Percentiles rank a stretch among this genome's conserved stretches.
Evolutionary conservation across 352 stramenopile genomes (phyloP).

Genomic region (Phytophthora tubulina): DNA sequence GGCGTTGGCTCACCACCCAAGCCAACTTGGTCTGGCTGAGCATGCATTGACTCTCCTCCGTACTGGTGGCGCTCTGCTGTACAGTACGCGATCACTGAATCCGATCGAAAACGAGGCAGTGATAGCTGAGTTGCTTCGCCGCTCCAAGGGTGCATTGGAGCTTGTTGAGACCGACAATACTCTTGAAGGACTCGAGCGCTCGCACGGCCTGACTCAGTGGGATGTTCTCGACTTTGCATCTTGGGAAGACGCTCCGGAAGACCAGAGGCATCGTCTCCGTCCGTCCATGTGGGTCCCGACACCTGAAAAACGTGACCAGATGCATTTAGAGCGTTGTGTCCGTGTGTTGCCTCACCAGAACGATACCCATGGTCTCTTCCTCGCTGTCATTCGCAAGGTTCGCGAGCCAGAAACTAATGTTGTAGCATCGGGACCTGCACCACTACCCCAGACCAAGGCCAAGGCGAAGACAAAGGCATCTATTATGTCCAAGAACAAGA

Average conservation of each 20-base stretch:
- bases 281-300: slow-evolving; percentile 89
- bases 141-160: slow-evolving; percentile 62
- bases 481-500: slow-evolving; percentile 50
- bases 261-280: slow-evolving; percentile 64
- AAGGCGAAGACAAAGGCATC: slow-evolving; percentile 31
- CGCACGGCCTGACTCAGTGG: slow-evolving; percentile 58
- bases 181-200: slow-evolving; percentile 52
- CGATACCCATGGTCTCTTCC: slow-evolving; percentile 98
- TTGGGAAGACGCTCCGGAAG: slow-evolving; percentile 63
- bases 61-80: slow-evolving; percentile 66
- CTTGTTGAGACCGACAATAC: slow-evolving; percentile 62
- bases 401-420: slow-evolving; percentile 27
- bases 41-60: slow-evolving; percentile 62
- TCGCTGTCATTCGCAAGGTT: slow-evolving; percentile 94
- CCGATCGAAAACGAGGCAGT: slow-evolving; percentile 89
- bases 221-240: slow-evolving; percentile 67
- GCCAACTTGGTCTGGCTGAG: slow-evolving; percentile 85
- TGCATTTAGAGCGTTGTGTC: slow-evolving; percentile 93
- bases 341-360: slow-evolving; percentile 97
- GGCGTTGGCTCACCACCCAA: slow-evolving; percentile 63
- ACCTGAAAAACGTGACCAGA: slow-evolving; percentile 49
- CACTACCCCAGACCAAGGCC: slow-evolving; percentile 34
- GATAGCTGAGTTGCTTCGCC: slow-evolving; percentile 75
- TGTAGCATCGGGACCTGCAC: slow-evolving; percentile 50
- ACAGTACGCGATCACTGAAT: slow-evolving; percentile 85